These are phyloP conservation scores for Friedmanniomyces simplex DNA, from an alignment of 495 filamentous ascomycete species.

Conservation along the genomic window DNA sequence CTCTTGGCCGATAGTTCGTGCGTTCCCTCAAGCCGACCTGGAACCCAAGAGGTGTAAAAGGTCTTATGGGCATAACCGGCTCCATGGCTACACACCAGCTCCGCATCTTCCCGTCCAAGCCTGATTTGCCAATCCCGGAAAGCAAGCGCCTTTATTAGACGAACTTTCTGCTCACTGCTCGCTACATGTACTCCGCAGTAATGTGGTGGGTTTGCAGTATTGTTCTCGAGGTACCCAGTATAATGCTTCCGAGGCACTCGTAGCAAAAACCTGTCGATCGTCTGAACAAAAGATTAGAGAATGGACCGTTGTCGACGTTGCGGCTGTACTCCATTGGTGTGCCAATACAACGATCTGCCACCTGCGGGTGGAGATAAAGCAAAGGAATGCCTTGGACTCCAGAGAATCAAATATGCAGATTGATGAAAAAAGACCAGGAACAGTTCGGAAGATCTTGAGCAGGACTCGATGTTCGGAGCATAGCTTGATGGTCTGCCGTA, in stretches of 20 bases:
- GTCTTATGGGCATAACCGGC: not conserved
- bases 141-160: not conserved
- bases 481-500: too few species aligned
- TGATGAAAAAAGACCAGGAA: not conserved
- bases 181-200: slow-evolving; percentile 1
- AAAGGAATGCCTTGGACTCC: not conserved
- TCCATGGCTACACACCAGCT: not conserved
- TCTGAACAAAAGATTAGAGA: not conserved
- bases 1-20: too few species aligned
- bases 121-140: not conserved
- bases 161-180: not conserved
- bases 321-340: not conserved
- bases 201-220: not conserved
- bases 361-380: not conserved
- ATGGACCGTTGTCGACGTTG: too few species aligned
- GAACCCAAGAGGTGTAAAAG: too few species aligned
- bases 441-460: not conserved
- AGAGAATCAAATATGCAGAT: not conserved
- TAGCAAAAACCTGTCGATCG: not conserved
- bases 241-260: not conserved
- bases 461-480: too few species aligned
- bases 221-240: not conserved
- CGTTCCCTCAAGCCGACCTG: not conserved
- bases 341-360: not conserved
- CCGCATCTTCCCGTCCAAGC: not conserved